A percentile compares a stretch with the other conserved stretches of the same genome.
Evolutionary conservation across 305 asterid species (phyloP).

Genomic region (Fraxinus sp.): DNA sequence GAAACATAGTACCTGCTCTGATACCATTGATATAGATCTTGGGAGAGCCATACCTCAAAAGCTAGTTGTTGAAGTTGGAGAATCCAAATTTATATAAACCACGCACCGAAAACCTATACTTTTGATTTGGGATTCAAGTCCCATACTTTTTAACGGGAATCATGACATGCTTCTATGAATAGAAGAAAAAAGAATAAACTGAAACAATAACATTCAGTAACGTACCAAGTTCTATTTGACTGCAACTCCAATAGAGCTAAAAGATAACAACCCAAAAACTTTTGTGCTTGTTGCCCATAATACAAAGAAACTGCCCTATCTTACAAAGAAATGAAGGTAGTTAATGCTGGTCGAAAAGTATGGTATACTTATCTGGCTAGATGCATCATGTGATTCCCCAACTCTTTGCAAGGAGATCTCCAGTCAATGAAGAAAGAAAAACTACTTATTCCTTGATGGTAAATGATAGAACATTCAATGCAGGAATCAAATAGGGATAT

Average conservation of each 20-base stretch:
- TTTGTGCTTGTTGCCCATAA: background rate
- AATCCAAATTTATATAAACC: no score
- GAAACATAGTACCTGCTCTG: no score
- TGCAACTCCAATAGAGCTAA: background rate
- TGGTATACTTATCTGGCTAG: background rate
- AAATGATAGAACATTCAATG: background rate
- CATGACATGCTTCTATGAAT: background rate
- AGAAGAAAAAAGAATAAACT: background rate
- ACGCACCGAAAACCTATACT: no score
- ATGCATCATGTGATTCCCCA: constrained; percentile 5
- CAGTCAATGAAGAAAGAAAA: constrained; percentile 10
- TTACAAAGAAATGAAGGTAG: background rate
- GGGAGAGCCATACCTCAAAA: no score
- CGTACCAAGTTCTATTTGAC: background rate
- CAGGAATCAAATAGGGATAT: background rate
- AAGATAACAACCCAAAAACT: background rate
- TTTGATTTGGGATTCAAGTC: no score
- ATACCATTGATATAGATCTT: no score
- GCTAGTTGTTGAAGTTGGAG: no score
- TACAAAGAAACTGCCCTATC: background rate
- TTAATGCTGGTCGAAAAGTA: background rate
- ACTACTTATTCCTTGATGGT: constrained; percentile 5
- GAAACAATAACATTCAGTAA: background rate
- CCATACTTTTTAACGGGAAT: no score
- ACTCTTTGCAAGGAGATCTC: background rate